These are phyloP conservation scores for Emericellopsis cladophorae DNA, from an alignment of 2,329 filamentous ascomycete genomes.

Conservation along the genomic window DNA sequence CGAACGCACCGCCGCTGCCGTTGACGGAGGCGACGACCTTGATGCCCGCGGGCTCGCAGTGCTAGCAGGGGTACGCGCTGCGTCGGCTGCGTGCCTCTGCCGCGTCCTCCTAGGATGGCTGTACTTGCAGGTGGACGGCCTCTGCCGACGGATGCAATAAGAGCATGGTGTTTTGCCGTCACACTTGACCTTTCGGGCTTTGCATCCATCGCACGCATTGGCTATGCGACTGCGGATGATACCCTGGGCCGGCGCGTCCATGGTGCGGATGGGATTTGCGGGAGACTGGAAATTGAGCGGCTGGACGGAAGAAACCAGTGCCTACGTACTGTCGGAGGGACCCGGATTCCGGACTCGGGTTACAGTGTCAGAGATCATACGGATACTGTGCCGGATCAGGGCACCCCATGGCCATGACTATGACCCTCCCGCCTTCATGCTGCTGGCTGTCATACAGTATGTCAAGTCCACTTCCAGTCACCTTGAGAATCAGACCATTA, in stretches of 20 bases:
- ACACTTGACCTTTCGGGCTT: slow-evolving; percentile 42
- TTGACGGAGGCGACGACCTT: not conserved
- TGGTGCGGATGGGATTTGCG: not conserved
- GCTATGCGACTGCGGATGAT: slow-evolving; percentile 29
- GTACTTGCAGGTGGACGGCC: slow-evolving; percentile 31
- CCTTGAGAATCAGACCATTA: too few relatives aligned
- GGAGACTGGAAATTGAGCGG: not conserved
- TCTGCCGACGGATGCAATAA: slow-evolving; percentile 32
- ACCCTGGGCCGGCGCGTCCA: not conserved
- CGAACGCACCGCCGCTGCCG: not conserved
- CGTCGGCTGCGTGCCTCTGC: not conserved
- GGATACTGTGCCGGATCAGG: too few relatives aligned
- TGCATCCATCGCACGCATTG: slow-evolving; percentile 42
- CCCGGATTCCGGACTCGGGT: too few relatives aligned
- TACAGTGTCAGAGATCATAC: too few relatives aligned
- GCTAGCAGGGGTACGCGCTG: not conserved
- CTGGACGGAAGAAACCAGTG: not conserved
- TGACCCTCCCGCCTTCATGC: too few relatives aligned
- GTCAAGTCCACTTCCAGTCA: too few relatives aligned
- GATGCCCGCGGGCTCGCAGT: not conserved
- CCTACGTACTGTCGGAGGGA: not conserved
- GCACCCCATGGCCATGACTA: too few relatives aligned
- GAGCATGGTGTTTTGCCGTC: slow-evolving; percentile 39
- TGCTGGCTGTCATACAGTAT: too few relatives aligned
- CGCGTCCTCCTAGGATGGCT: slow-evolving; percentile 21